Conservation (phyloP, 2,329 filamentous ascomycete genomes). For the Colletotrichum musicola region DNA sequence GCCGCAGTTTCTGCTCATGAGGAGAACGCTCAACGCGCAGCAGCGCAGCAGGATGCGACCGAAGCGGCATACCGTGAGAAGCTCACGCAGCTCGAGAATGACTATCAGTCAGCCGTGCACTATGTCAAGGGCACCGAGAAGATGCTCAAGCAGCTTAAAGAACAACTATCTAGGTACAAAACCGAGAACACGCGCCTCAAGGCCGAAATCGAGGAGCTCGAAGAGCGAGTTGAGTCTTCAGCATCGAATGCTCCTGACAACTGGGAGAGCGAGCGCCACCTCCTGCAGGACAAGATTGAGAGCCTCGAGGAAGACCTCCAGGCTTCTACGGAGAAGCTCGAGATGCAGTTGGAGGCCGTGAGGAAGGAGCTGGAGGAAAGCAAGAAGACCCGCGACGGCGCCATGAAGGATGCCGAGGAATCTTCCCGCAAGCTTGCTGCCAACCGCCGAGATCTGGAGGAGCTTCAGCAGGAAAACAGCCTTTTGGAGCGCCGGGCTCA, state of each 20-base stretch:
- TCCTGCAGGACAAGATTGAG: conserved; percentile 77
- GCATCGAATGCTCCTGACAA: conserved; percentile 59
- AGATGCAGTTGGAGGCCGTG: conserved; percentile 77
- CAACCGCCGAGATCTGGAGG: conserved; percentile 78
- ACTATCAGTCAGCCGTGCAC: conserved; percentile 97
- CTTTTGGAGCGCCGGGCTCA: conserved; percentile 85
- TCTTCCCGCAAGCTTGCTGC: conserved; percentile 68
- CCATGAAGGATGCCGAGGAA: conserved; percentile 68
- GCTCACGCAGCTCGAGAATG: conserved; percentile 91
- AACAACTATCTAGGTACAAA: conserved; percentile 95
- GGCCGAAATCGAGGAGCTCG: conserved; percentile 79
- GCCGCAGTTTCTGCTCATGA: conserved; percentile 83
- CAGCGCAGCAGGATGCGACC: conserved; percentile 86
- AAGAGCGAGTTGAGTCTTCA: conserved; percentile 61
- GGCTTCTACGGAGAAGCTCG: conserved; percentile 74
- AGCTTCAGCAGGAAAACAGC: conserved; percentile 84
- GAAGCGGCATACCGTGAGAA: conserved; percentile 93
- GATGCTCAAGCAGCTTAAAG: conserved; percentile 98
- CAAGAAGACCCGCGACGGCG: conserved; percentile 76
- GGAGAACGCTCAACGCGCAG: conserved; percentile 83
- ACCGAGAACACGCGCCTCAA: conserved; percentile 85
- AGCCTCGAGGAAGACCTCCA: conserved; percentile 77
- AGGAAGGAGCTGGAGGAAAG: conserved; percentile 76
- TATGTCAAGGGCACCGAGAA: conserved; percentile 99
- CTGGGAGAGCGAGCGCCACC: conserved; percentile 81